Evolutionary conservation across 306 rosid species (phyloP), one percentile per base, ranked within the genome.

Genomic region (Cucurbita ficifolia): DNA sequence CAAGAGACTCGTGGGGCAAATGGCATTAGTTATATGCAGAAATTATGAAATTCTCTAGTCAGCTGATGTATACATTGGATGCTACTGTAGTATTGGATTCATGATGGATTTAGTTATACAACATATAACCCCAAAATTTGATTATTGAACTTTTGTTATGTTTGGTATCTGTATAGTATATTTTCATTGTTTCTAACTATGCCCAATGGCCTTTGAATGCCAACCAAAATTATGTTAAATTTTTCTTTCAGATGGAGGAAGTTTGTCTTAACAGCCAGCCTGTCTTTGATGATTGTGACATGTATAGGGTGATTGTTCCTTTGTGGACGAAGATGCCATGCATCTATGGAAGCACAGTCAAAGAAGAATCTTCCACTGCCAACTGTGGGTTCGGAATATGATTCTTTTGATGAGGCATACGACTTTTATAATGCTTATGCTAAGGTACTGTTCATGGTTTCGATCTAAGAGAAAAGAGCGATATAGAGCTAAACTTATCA

Each of bases 401-500:
- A 84, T 75, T 86, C 91, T 52, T 90, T 85, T 73, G 90, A 86
- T 1, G 86, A 82, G 69, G 89, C 88, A 75, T 88, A 88, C 71
- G 87, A 88, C 73, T 90, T 84, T 50, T 90, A 88, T 82, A 88
- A 88, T 72, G 14, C 82, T 57, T 86, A 86, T 84, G 96, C 86
- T 55, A 86, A 83, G 83, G 86, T 81, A 53, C 84, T 81, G 58
- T 72, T 90, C 94, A 17, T 90, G 96, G 96, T 90, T 88, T 76
- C 79, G 91, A 76, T 84, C 90, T 45, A 90, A 86, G 84, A 82
- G 83, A 78, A 90, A 82, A 81, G 90, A 90, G 82, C 88, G 90
- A 51, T 86, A 86, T 75, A 79, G 96, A 64, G 94, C 90, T 76
- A 88, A 86, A 79, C 84, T 88, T 58, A 29, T 29, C 33, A 29